These are phyloP conservation scores for Neohortaea acidophila DNA, from an alignment of 495 filamentous ascomycete genomes.

Conservation along the genomic window DNA sequence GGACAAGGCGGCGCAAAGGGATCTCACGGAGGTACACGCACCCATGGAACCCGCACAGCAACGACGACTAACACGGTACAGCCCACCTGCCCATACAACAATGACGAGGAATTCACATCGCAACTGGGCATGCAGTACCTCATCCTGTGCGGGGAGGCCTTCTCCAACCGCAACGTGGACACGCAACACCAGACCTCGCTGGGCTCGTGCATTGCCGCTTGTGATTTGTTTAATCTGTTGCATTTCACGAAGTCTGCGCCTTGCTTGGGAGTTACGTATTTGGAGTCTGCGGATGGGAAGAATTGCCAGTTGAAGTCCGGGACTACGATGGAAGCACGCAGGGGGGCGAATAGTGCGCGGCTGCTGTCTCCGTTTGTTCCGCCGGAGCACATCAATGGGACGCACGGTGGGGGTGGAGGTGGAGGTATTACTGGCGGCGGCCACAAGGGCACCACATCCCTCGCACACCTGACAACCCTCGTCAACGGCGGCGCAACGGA, in stretches of 20 bases:
- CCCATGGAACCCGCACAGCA: not conserved
- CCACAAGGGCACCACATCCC: no score
- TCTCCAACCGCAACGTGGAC: conserved; percentile 6
- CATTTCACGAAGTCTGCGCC: conserved; percentile 5
- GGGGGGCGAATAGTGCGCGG: conserved; percentile 1
- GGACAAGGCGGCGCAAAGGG: no score
- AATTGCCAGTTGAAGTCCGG: conserved; percentile 10
- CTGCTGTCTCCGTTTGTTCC: conserved; percentile 3
- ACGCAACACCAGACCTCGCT: conserved; percentile 5
- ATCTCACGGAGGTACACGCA: no score
- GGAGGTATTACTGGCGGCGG: no score
- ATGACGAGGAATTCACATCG: conserved; percentile 2
- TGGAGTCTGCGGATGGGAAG: not conserved
- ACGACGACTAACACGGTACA: not conserved
- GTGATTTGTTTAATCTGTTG: conserved; percentile 18
- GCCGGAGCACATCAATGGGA: no score
- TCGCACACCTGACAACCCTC: no score
- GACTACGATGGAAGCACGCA: not conserved
- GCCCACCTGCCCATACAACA: conserved; percentile 9
- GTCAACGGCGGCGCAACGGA: no score
- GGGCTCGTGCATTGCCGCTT: conserved; percentile 10
- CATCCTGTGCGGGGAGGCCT: conserved; percentile 12
- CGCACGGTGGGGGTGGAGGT: no score
- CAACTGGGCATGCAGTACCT: conserved; percentile 11
- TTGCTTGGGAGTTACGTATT: conserved; percentile 11